Percentiles rank a stretch among this genome's conserved stretches.
These are phyloP conservation scores for Clonostachys chloroleuca DNA, from an alignment of 2,329 filamentous ascomycete species.

Conservation along the genomic window DNA sequence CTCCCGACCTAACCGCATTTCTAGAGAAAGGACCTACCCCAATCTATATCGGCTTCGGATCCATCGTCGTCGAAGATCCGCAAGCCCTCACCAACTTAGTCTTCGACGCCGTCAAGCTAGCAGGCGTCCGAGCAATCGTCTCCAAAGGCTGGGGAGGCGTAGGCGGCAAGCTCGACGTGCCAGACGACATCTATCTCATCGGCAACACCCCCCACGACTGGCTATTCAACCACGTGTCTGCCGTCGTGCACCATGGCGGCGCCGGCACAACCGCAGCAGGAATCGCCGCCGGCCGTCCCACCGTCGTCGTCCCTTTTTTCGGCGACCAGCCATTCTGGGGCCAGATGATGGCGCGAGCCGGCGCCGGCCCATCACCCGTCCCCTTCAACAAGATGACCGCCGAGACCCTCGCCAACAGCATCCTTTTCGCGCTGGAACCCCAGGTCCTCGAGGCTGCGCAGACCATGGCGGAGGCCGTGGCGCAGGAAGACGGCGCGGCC, in stretches of 20 bases:
- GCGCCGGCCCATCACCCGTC: constrained; percentile 31
- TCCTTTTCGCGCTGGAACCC: constrained; percentile 22
- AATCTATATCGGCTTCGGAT: constrained; percentile 64
- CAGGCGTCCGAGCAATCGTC: constrained; percentile 55
- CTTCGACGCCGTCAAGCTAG: constrained; percentile 50
- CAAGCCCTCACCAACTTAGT: constrained; percentile 52
- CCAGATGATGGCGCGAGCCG: constrained; percentile 29
- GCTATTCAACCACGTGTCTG: constrained; percentile 55
- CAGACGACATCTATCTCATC: constrained; percentile 53
- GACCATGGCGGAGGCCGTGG: neutral
- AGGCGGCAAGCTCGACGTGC: constrained; percentile 36
- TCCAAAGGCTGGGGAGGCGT: constrained; percentile 63
- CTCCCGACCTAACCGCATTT: constrained; percentile 49
- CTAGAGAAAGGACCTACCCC: constrained; percentile 52
- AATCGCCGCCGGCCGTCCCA: constrained; percentile 53
- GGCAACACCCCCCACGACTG: constrained; percentile 63
- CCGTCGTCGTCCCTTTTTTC: constrained; percentile 64
- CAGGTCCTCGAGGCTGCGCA: constrained; percentile 11
- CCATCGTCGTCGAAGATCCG: constrained; percentile 61
- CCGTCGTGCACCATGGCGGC: constrained; percentile 61
- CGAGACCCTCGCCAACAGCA: constrained; percentile 26
- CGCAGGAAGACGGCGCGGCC: constrained; percentile 1
- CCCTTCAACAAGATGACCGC: constrained; percentile 24
- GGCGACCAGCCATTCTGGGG: constrained; percentile 47
- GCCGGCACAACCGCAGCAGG: constrained; percentile 63